These are phyloP conservation scores for Xylaria sp. DNA, from an alignment of 2,329 filamentous ascomycete species.

Conservation along the genomic window DNA sequence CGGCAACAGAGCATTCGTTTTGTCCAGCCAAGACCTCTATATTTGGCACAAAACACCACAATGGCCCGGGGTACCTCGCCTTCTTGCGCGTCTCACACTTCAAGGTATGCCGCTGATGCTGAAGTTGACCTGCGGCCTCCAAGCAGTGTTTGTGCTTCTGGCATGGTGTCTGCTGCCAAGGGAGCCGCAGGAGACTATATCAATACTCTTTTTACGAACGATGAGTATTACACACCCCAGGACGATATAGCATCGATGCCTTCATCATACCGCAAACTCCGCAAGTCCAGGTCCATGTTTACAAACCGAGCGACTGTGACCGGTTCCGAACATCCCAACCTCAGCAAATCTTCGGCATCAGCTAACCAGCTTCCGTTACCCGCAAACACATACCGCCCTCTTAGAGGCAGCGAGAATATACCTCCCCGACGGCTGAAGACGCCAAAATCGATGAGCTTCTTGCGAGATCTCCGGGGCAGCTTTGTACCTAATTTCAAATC, in stretches of 20 bases:
- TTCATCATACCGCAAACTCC: conserved; percentile 61
- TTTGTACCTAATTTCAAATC: conserved; percentile 18
- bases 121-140: conserved; percentile 25
- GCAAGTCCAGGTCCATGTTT: conserved; percentile 67
- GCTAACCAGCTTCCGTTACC: conserved; percentile 31
- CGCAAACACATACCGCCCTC: not conserved
- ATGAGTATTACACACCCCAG: conserved; percentile 59
- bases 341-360: conserved; percentile 24
- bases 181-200: conserved; percentile 52
- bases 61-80: conserved; percentile 13
- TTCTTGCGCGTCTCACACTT: conserved; percentile 11
- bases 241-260: conserved; percentile 60
- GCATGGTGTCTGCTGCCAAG: conserved; percentile 46
- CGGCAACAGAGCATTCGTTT: conserved; percentile 68
- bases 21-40: conserved; percentile 44
- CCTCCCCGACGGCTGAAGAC: conserved; percentile 52
- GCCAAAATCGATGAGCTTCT: conserved; percentile 67
- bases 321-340: conserved; percentile 15
- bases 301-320: conserved; percentile 46
- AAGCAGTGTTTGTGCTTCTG: conserved; percentile 41
- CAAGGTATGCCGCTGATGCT: conserved; percentile 11
- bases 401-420: conserved; percentile 46
- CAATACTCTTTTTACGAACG: conserved; percentile 51
- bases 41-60: conserved; percentile 15
- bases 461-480: conserved; percentile 49